Evolutionary conservation across 768 basidiomycete species (phyloP).

Genomic region (Amylocystis lapponica): DNA sequence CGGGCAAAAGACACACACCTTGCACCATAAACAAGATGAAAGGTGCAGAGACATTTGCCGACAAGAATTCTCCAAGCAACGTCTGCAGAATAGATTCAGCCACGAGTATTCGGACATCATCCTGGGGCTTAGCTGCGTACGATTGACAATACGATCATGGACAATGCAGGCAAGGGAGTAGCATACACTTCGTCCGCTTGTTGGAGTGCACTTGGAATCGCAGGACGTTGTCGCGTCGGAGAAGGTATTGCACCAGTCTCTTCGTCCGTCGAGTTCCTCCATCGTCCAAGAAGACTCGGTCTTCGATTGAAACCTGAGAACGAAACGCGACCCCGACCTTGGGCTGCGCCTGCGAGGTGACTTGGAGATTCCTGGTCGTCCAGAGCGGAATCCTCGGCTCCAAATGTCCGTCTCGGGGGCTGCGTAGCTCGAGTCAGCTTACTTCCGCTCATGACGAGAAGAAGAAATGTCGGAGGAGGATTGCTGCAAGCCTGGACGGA

Average conservation of each 20-base stretch:
- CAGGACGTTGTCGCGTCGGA: conserved; percentile 43
- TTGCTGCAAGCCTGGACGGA: no score
- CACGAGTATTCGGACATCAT: not conserved
- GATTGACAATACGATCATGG: conserved; percentile 91
- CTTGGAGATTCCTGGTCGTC: conserved; percentile 3
- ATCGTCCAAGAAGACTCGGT: conserved; percentile 18
- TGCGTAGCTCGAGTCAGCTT: no score
- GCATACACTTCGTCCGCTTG: conserved; percentile 54
- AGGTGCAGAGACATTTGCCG: conserved; percentile 88
- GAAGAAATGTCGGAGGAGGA: no score
- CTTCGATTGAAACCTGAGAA: conserved; percentile 18
- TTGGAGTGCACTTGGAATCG: conserved; percentile 73
- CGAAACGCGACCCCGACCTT: conserved; percentile 19
- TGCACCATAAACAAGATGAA: conserved; percentile 95
- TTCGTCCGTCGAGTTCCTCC: conserved; percentile 17
- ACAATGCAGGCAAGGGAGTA: conserved; percentile 79
- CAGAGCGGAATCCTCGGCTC: conserved; percentile 9
- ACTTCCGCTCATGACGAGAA: no score
- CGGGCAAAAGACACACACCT: conserved; percentile 36
- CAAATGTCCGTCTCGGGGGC: conserved; percentile 13
- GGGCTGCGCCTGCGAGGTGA: not conserved
- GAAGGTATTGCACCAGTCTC: conserved; percentile 12
- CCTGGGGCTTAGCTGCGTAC: conserved; percentile 38
- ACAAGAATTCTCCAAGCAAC: conserved; percentile 92
- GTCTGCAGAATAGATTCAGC: conserved; percentile 41